These are phyloP conservation scores for Xylaria hypoxylon DNA, from an alignment of 2,329 filamentous ascomycete genomes.

Conservation along the genomic window DNA sequence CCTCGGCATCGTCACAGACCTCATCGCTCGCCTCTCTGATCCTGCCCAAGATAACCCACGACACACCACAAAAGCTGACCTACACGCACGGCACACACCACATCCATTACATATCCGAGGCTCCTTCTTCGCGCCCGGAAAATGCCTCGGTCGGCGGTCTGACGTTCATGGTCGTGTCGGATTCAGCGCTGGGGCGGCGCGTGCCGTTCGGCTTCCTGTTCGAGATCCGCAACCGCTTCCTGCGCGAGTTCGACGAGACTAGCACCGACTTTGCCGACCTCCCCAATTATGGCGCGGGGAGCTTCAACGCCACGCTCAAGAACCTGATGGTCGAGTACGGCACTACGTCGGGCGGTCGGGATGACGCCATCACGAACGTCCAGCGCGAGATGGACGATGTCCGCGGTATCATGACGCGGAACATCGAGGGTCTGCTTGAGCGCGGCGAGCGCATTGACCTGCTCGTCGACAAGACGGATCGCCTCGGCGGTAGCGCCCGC, in stretches of 20 bases:
- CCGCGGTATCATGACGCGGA: conserved; percentile 92
- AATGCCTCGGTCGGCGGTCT: conserved; percentile 79
- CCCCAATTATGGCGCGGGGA: conserved; percentile 89
- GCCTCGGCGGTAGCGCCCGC: conserved; percentile 85
- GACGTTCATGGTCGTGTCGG: conserved; percentile 91
- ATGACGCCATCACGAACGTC: conserved; percentile 86
- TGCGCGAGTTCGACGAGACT: conserved; percentile 73
- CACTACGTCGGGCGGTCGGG: conserved; percentile 77
- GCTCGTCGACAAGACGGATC: conserved; percentile 95
- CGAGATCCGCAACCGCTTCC: conserved; percentile 89
- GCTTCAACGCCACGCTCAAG: conserved; percentile 85
- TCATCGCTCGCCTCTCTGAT: conserved; percentile 92
- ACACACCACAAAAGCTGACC: conserved; percentile 84
- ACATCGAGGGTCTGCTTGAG: conserved; percentile 90
- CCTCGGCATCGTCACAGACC: conserved; percentile 83
- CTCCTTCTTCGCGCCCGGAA: conserved; percentile 72
- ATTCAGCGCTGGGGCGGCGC: conserved; percentile 82
- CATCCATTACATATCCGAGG: conserved; percentile 94
- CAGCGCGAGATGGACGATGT: conserved; percentile 93
- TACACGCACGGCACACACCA: conserved; percentile 92
- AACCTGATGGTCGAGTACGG: conserved; percentile 86
- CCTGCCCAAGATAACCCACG: conserved; percentile 92
- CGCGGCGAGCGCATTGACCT: conserved; percentile 93
- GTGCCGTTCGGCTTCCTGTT: conserved; percentile 93
- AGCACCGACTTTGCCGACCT: conserved; percentile 79